Evolutionary conservation across 306 rosid genomes (phyloP), one percentile per base, ranked within the genome.

Genomic region (Cicer pinnatifidum): DNA sequence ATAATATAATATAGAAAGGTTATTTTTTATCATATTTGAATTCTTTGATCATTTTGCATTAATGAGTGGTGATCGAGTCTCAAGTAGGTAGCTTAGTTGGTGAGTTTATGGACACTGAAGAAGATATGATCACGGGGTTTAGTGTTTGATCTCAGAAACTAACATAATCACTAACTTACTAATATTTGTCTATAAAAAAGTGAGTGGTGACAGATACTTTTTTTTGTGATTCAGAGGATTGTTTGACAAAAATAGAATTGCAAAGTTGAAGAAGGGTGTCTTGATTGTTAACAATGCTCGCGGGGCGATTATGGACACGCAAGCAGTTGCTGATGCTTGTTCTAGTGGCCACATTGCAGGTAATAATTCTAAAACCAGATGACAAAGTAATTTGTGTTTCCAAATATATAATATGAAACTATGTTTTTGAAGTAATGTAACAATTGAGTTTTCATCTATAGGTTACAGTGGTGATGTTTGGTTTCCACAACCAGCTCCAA

Each of bases 391-490:
- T 72, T 4, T 39, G 50, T 67, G 10, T 60, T 56, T 53, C 40
- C 20, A 52, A 28, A 47, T 37, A 15, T 3, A 53, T 28, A 28
- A 28, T 3, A 28, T 28, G 35, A 28, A 53, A 53, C 59, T 9
- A 12, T 28, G 65, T 37, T 57, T 41, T 51, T 41, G 3, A 60
- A 13, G 37, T 68, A 37, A 52, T 45, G 35, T 68, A 6, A 74
- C 47, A 28, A 11, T 13, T 41, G 43, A 76, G 37, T 61, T 72
- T 72, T 67, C 51, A 11, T 73, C 11, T 77, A 40, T 78, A 94
- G 98, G 98, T 54, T 94, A 94, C 73, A 76, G 98, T 67, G 98
- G 98, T 6, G 98, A 94, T 83, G 98, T 94, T 68, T 91, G 99
- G 99, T 33, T 67, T 58, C 96, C 95, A 20, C 99, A 94, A 75